phyloP scores from a whole-genome alignment of 2,329 filamentous ascomycete genomes.

The Penicillium fuscoglaucum region DNA sequence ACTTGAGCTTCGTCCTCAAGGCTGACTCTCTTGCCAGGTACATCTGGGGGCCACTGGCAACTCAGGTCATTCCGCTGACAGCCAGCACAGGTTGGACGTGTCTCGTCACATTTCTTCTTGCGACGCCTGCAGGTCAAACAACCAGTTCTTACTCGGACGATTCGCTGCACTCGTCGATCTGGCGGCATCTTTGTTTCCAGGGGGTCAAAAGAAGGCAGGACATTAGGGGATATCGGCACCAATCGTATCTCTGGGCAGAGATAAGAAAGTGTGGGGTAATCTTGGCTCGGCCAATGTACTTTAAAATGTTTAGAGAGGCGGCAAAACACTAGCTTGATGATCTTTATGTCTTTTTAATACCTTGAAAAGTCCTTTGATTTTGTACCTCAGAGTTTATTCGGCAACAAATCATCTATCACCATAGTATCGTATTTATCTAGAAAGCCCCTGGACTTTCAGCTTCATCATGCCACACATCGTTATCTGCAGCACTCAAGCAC shows the following conservation, averaged over 20 bases:
- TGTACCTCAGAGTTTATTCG: background rate
- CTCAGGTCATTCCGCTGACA: conserved; percentile 32
- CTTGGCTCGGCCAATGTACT: background rate
- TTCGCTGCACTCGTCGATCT: conserved; percentile 30
- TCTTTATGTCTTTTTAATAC: background rate
- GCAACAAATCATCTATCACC: background rate
- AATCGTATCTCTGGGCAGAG: background rate
- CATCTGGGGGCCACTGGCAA: conserved; percentile 30
- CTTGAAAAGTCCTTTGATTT: background rate
- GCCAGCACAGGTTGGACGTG: conserved; percentile 36
- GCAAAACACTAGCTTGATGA: background rate
- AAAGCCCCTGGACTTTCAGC: conserved; percentile 14
- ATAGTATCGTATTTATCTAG: conserved; percentile 20
- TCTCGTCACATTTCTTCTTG: conserved; percentile 39
- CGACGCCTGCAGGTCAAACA: conserved; percentile 35
- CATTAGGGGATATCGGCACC: conserved; percentile 6
- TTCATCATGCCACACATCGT: too few species aligned
- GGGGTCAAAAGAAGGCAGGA: conserved; percentile 7
- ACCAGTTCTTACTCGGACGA: conserved; percentile 35
- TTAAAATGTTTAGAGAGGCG: background rate
- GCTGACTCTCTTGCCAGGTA: conserved; percentile 15
- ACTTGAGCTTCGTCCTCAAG: conserved; percentile 1
- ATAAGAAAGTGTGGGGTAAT: conserved; percentile 15
- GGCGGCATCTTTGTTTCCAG: conserved; percentile 8
- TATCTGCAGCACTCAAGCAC: conserved; percentile 44